A percentile compares a stretch with the other conserved stretches of the same genome.
Conservation (phyloP, 768 basidiomycete genomes). For the Botryobasidium botryosum region DNA sequence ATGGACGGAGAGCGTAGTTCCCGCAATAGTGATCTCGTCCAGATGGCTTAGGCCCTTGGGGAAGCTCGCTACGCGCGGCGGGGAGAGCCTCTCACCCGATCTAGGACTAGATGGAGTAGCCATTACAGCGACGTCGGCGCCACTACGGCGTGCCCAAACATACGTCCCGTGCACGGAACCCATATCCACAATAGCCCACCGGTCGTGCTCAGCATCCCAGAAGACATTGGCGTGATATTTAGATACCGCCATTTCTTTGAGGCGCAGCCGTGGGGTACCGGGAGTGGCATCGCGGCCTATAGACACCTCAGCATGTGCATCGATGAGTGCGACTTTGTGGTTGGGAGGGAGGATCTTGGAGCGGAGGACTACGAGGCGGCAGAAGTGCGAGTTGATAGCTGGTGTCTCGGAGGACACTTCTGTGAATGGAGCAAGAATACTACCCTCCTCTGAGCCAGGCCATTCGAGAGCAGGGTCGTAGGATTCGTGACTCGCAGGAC, state of each 20-base stretch:
- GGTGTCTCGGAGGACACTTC: too few relatives aligned
- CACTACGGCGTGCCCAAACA: too few relatives aligned
- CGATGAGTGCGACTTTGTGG: slow-evolving; percentile 41
- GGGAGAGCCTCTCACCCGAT: slow-evolving; percentile 52
- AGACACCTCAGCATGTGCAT: slow-evolving; percentile 42
- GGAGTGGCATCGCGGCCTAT: slow-evolving; percentile 50
- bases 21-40: slow-evolving; percentile 49
- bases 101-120: too few relatives aligned
- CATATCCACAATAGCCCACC: slow-evolving; percentile 71
- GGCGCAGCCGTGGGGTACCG: slow-evolving; percentile 37
- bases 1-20: slow-evolving; percentile 53
- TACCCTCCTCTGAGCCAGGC: too few relatives aligned
- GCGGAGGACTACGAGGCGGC: slow-evolving; percentile 24
- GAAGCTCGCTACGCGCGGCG: slow-evolving; percentile 47
- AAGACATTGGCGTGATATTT: slow-evolving; percentile 64
- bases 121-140: too few relatives aligned
- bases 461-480: too few relatives aligned
- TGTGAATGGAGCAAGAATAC: too few relatives aligned
- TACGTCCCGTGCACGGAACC: slow-evolving; percentile 77
- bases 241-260: slow-evolving; percentile 74
- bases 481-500: too few relatives aligned
- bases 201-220: slow-evolving; percentile 40
- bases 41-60: slow-evolving; percentile 46
- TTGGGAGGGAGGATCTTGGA: slow-evolving; percentile 33
- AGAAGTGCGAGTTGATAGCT: too few relatives aligned